Base-by-base conservation (phyloP, 1,139 yeast species). In the Ogataea hybrid region DNA sequence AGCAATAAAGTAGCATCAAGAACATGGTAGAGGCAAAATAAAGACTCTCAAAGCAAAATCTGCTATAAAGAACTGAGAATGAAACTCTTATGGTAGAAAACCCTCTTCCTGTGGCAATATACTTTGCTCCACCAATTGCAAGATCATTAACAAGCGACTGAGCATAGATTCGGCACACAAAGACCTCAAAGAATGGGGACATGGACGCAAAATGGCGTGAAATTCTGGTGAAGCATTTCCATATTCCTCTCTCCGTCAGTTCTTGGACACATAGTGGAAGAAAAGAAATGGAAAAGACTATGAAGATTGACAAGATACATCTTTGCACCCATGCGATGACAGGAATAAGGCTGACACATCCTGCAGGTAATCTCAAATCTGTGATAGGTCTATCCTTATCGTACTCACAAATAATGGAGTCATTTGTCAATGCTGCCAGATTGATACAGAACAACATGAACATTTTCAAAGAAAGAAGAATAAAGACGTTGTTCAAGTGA, bases 91-190 rank as follows among this genome's bases (percentile, higher is more conserved):
- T 59, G 0, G 80, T 75, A 28, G 80, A 77, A 57, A 75, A 73
- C 1, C 79, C 79, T 56, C 81, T 61, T 11, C 79, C 80, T 0
- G 81, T 75, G 2, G 79, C 74, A 51, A 75, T 72, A 53, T 75
- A 75, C 43, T 67, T 66, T 7, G 81, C 81, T 11, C 80, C 80
- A 1, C 81, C 80, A 39, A 73, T 56, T 5, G 73, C 59, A 34
- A 75, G 63, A 56, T 75, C 78, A 47, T 70, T 71, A 3, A 68
- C 65, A 45, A 75, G 57, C 0, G 80, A 71, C 36, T 69, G 70
- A 0, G 79, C 71, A 54, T 75, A 75, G 2, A 74, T 67, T 42
- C 71, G 63, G 54, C 79, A 73, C 6, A 74, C 78, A 55, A 75
- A 75, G 0, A 75, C 74, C 50, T 75, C 81, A 54, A 75, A 75